Percentiles rank a stretch among this genome's conserved stretches.
Conservation (phyloP, 2,329 filamentous ascomycete genomes). For the Stachybotrys elegans region DNA sequence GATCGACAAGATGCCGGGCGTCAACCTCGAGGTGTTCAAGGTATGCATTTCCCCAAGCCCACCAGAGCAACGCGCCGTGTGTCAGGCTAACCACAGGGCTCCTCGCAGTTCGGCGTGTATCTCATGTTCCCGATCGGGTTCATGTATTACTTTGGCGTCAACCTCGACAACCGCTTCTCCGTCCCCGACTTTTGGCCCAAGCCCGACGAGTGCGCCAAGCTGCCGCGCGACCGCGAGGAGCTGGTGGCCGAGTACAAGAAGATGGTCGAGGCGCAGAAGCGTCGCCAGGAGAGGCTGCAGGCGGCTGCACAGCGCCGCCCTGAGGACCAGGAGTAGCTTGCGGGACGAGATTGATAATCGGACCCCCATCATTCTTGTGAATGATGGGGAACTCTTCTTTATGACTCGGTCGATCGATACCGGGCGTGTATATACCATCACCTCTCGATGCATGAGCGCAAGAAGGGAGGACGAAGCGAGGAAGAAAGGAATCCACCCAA, state of each 20-base stretch:
- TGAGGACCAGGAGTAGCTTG: constrained; percentile 19
- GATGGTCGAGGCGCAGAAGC: constrained; percentile 60
- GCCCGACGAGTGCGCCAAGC: constrained; percentile 67
- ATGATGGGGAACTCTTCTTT: no score
- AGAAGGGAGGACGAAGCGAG: no score
- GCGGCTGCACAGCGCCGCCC: constrained; percentile 25
- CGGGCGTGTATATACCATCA: no score
- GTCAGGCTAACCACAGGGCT: constrained; percentile 5
- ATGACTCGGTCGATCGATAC: no score
- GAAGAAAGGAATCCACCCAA: no score
- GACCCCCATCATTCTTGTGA: no score
- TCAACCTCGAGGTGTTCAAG: constrained; percentile 94
- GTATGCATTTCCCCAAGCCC: constrained; percentile 38
- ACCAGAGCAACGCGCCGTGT: background rate
- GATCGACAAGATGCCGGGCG: constrained; percentile 57
- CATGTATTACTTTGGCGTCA: constrained; percentile 99
- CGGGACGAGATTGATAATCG: no score
- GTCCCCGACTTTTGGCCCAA: constrained; percentile 94
- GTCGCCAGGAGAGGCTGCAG: constrained; percentile 59
- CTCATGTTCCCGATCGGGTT: constrained; percentile 97
- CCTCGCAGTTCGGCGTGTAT: constrained; percentile 85
- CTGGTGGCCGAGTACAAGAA: constrained; percentile 77
- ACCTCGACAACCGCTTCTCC: constrained; percentile 86
- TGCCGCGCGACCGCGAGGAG: constrained; percentile 74
- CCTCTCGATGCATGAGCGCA: no score